These are phyloP conservation scores for Colletotrichum gigasporum DNA, from an alignment of 2,329 filamentous ascomycete species.

Conservation along the genomic window DNA sequence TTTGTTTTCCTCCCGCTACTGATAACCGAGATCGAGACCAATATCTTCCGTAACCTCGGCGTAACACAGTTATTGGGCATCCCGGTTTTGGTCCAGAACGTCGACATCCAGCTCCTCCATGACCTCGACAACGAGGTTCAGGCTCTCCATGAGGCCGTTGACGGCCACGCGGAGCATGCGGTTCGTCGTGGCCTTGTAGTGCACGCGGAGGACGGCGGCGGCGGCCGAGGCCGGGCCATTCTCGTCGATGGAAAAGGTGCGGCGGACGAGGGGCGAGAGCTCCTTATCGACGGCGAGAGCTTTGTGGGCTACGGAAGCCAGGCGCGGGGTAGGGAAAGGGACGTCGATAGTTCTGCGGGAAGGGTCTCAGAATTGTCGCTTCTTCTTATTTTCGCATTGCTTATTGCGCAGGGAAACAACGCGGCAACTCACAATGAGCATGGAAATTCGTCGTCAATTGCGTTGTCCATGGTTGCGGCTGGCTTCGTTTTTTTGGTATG, in stretches of 20 bases:
- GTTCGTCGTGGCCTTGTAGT: conserved; percentile 90
- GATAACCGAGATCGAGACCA: not conserved
- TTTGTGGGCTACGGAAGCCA: conserved; percentile 79
- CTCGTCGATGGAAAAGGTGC: conserved; percentile 68
- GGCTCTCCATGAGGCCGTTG: conserved; percentile 94
- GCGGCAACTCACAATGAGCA: conserved; percentile 66
- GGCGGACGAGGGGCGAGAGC: conserved; percentile 83
- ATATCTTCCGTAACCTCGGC: not conserved
- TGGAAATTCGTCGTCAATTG: conserved; percentile 61
- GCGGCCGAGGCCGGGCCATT: conserved; percentile 36
- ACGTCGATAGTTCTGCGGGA: conserved; percentile 67
- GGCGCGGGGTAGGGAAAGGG: conserved; percentile 82
- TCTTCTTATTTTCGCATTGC: conserved; percentile 10
- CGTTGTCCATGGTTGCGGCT: conserved; percentile 45
- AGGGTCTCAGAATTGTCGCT: conserved; percentile 29
- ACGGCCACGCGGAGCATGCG: conserved; percentile 96
- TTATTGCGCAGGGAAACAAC: not conserved
- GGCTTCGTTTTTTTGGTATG: not conserved
- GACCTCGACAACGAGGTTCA: conserved; percentile 84
- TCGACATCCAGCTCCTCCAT: conserved; percentile 93
- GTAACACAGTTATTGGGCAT: not conserved
- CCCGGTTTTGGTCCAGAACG: conserved; percentile 61
- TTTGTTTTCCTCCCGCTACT: not conserved
- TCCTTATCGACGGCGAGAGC: conserved; percentile 88
- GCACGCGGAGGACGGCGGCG: conserved; percentile 69